Percentiles rank a stretch among this genome's conserved stretches.
These are phyloP conservation scores for Phytophthora lateralis DNA, from an alignment of 352 stramenopile species.

Conservation along the genomic window DNA sequence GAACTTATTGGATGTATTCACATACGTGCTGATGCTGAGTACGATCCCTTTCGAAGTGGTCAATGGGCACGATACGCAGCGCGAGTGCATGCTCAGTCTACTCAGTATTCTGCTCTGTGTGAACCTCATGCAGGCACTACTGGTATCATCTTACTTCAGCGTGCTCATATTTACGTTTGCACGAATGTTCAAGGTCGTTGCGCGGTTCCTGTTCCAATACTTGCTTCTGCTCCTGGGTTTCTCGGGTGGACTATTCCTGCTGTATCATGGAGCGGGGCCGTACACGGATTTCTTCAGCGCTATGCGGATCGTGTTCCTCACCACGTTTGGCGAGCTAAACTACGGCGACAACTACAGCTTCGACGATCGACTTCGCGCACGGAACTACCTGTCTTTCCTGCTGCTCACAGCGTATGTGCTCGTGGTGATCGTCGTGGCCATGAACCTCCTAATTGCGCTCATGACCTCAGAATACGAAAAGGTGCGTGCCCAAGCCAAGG, in stretches of 20 bases:
- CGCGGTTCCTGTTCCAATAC: constrained; percentile 63
- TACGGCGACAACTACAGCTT: constrained; percentile 61
- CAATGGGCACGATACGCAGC: constrained; percentile 38
- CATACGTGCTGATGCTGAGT: constrained; percentile 49
- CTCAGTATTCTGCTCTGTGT: constrained; percentile 58
- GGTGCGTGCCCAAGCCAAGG: constrained; percentile 57
- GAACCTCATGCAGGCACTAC: constrained; percentile 59
- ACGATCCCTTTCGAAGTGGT: constrained; percentile 58
- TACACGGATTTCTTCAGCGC: constrained; percentile 54
- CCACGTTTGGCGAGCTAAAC: constrained; percentile 62
- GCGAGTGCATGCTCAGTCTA: constrained; percentile 56
- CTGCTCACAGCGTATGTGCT: constrained; percentile 60
- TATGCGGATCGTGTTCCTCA: constrained; percentile 61
- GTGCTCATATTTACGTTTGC: constrained; percentile 73
- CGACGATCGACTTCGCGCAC: constrained; percentile 36
- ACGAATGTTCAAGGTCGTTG: constrained; percentile 60
- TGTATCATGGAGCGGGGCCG: constrained; percentile 48
- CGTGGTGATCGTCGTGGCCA: constrained; percentile 58
- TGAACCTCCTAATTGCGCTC: constrained; percentile 59
- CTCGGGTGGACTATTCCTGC: constrained; percentile 47
- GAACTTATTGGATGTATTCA: constrained; percentile 60
- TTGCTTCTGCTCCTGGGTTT: constrained; percentile 56
- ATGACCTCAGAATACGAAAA: constrained; percentile 72
- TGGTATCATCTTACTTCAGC: constrained; percentile 65
- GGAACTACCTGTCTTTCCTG: constrained; percentile 50